Evolutionary conservation across 768 basidiomycete genomes (phyloP), one percentile per base, ranked within the genome.

Genomic region (Tricholoma terreum): DNA sequence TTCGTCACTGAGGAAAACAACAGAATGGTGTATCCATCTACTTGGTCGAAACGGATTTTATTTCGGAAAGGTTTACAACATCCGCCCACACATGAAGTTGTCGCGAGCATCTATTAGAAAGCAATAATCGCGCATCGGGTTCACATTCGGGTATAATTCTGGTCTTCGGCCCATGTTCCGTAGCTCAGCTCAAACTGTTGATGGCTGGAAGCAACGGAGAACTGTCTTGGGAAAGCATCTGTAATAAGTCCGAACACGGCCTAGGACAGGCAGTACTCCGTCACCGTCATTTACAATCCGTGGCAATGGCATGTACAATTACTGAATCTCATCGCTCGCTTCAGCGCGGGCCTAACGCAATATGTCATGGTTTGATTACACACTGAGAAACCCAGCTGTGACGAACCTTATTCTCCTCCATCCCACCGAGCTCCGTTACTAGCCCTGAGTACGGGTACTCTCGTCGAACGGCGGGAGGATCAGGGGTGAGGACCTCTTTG

Each of bases 361-460:
- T 36, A 45, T 14, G 48, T 62, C 50, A 62, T 30, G 48, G 48
- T n/a, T 40, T 30, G 43, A 45, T 15, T 36, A n/a, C 8, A 42
- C n/a, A 17, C 14, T 8, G 24, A 22, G 14, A 15, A 54, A 14
- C 24, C 58, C 6, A n/a, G 50, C 30, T 45, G 31, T 21, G 27
- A 65, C 80, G 14, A 56, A 90, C 92, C 81, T 89, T 89, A 70
- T 89, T 91, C 64, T 82, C 86, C 61, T 89, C 84, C 55, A 87
- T 61, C 11, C 92, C 90, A 17, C 92, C 92, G 8, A 94, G 81
- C 69, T 93, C 92, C 55, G 71, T 79, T 34, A 87, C 83, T 33
- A 94, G 78, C 6, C 92, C 92, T 51, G 79, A 78, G 66, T 78
- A 91, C 2, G 92, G 92, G 65, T 90, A 94, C 61, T 89, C 80